Percentiles rank a stretch among this genome's conserved stretches.
These are phyloP conservation scores for Solanum bulbocastanum DNA, from an alignment of 257 asterid species.

Conservation along the genomic window DNA sequence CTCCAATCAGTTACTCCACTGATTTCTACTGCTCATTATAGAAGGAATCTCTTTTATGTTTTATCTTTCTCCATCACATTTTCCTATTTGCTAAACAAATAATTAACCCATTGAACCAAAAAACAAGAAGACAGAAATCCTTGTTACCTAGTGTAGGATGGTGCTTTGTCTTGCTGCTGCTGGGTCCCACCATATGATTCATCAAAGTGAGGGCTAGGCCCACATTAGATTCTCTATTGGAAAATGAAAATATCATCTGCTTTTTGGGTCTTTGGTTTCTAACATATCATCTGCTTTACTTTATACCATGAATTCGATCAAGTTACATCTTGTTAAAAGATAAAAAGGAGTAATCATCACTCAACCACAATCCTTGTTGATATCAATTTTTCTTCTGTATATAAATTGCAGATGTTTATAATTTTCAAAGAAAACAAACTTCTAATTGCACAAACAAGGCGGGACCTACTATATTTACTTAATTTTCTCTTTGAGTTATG, in stretches of 20 bases:
- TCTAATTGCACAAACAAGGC: not conserved
- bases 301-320: not conserved
- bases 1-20: conserved; percentile 10
- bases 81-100: not conserved
- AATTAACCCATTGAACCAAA: not conserved
- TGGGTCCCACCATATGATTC: conserved; percentile 2
- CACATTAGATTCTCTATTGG: not conserved
- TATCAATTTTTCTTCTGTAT: not conserved
- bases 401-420: not conserved
- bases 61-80: not conserved
- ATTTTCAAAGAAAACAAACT: not conserved
- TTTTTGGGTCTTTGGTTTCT: not conserved
- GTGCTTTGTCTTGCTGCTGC: not conserved
- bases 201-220: not conserved
- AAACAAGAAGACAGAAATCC: conserved; percentile 12
- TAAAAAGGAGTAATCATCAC: not conserved
- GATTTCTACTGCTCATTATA: not conserved
- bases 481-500: not conserved
- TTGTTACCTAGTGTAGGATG: not conserved
- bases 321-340: not conserved
- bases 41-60: not conserved
- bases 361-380: not conserved
- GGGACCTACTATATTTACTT: not conserved
- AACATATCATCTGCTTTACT: not conserved
- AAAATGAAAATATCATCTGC: not conserved